Evolutionary conservation across 805 yeast species (phyloP), one percentile per base, ranked within the genome.

Genomic region (Jamesozyma gamospora): DNA sequence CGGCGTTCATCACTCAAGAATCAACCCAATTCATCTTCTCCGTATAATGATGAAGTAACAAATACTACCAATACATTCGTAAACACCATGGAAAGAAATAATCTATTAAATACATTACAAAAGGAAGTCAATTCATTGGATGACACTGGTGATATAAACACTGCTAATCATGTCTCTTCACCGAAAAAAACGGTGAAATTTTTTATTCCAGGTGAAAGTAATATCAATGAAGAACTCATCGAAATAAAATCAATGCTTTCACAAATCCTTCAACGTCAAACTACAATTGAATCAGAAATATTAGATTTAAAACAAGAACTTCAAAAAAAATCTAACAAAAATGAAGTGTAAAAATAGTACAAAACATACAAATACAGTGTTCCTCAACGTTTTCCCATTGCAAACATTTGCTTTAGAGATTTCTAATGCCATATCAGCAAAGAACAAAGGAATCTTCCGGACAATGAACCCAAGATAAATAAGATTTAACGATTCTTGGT

Each of bases 161-260:
- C 7, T 6, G 30, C 11, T 28, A n/a, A 29, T 13, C 25, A 5
- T 4, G 17, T 19, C 4, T 21, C 28, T 9, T 11, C 14, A 28
- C 14, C 14, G 11, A 49, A 46, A 40, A 58, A 59, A 36, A 50
- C 44, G 3, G 67, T 63, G 4, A 57, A 55, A 9, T 64, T 64
- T 36, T 45, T 49, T 32, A n/a, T 50, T 18, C 53, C 56, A 6
- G 42, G 37, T 3, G 37, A 39, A 14, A 38, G 41, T 5, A 37
- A 37, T 13, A 38, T 40, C 6, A 40, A 34, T n/a, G 38, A 41
- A n/a, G 27, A 37, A 9, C 19, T 50, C 12, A 28, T 38, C 11
- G 46, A 42, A 5, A 40, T 51, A 32, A 46, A 39, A 36, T 28
- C 25, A 11, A 16, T 48, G 17, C 28, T 51, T 25, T 18, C 37